Evolutionary conservation across 2,329 filamentous ascomycete species (phyloP).

Genomic region (Cytospora chrysosperma): DNA sequence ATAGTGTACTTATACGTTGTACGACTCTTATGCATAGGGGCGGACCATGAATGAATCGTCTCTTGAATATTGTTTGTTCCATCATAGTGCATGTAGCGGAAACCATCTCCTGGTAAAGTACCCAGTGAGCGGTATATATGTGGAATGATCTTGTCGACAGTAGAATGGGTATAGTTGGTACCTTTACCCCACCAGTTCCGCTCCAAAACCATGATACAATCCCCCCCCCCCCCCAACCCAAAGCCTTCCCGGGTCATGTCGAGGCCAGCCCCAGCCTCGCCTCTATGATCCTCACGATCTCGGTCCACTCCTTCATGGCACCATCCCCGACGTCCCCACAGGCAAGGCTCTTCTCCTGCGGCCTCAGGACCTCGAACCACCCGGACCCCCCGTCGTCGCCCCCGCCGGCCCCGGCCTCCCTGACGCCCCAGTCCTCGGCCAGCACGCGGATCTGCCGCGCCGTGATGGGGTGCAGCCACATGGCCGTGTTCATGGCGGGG

Average conservation of each 20-base stretch:
- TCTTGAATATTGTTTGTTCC: not conserved
- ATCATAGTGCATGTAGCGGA: not conserved
- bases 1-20: slow-evolving; percentile 12
- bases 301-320: slow-evolving; percentile 78
- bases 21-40: not conserved
- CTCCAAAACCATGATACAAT: no score
- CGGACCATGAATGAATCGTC: not conserved
- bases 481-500: slow-evolving; percentile 49
- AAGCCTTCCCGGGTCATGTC: not conserved
- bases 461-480: slow-evolving; percentile 87
- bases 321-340: slow-evolving; percentile 83
- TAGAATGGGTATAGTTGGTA: no score
- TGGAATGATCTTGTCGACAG: no score
- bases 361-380: slow-evolving; percentile 68
- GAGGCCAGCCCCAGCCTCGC: slow-evolving; percentile 42
- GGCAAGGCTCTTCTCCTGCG: slow-evolving; percentile 74
- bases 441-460: slow-evolving; percentile 67
- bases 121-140: not conserved
- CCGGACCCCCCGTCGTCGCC: slow-evolving; percentile 28
- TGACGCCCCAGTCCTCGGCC: slow-evolving; percentile 69
- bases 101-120: not conserved
- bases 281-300: slow-evolving; percentile 68
- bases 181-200: no score
- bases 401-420: slow-evolving; percentile 33
- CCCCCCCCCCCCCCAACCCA: no score